phyloP scores from a whole-genome alignment of 1,284 basidiomycete genomes.

The Ceratobasidium sp. region DNA sequence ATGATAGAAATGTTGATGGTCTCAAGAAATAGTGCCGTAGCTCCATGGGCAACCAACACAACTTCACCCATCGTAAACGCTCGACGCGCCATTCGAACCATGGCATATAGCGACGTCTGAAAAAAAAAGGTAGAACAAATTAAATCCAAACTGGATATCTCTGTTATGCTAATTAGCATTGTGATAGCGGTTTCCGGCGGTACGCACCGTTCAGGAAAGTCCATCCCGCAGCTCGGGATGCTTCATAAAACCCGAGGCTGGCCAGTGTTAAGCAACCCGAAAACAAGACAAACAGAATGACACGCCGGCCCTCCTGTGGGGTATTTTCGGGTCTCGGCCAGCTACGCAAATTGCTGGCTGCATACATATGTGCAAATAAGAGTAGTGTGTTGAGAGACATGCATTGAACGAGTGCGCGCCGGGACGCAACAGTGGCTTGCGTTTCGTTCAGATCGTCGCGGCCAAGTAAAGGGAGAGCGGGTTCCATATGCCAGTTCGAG shows the following conservation, averaged over 20 bases:
- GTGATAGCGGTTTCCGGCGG: not conserved
- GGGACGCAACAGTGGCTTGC: slow-evolving; percentile 76
- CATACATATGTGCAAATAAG: slow-evolving; percentile 40
- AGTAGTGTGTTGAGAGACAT: slow-evolving; percentile 39
- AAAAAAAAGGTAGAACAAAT: slow-evolving; percentile 84
- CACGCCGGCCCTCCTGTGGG: slow-evolving; percentile 24
- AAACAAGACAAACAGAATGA: slow-evolving; percentile 70
- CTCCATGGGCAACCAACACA: slow-evolving; percentile 87
- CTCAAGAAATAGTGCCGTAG: slow-evolving; percentile 89
- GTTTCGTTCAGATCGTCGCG: slow-evolving; percentile 62
- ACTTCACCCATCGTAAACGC: slow-evolving; percentile 97
- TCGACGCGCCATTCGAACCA: slow-evolving; percentile 89
- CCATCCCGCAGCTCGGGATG: slow-evolving; percentile 61
- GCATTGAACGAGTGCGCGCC: slow-evolving; percentile 78
- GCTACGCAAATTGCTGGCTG: slow-evolving; percentile 7
- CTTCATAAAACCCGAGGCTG: slow-evolving; percentile 65
- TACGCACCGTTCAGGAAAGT: slow-evolving; percentile 75
- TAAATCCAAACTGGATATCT: slow-evolving; percentile 85
- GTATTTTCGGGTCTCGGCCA: slow-evolving; percentile 40
- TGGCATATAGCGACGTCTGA: slow-evolving; percentile 91
- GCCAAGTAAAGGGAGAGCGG: slow-evolving; percentile 58
- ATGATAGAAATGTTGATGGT: slow-evolving; percentile 84
- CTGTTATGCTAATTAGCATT: slow-evolving; percentile 59
- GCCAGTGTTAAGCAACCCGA: slow-evolving; percentile 65
- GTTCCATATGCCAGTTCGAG: slow-evolving; percentile 81